Conservation (phyloP, 202 grass and related monocot genomes). For the Digitaria exilis region DNA sequence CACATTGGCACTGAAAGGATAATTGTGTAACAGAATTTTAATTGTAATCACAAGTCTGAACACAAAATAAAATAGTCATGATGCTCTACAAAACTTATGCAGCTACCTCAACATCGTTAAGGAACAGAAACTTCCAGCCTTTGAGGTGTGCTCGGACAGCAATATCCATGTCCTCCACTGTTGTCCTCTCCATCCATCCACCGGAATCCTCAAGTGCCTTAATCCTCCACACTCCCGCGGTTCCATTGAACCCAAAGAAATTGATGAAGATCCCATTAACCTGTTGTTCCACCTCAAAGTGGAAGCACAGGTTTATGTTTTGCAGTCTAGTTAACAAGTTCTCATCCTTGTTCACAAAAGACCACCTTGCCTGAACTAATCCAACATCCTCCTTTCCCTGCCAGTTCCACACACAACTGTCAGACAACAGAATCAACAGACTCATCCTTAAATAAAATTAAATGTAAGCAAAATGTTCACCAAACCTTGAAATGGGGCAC, state of each 20-base stretch:
- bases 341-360: conserved; percentile 91
- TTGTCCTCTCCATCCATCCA: conserved; percentile 92
- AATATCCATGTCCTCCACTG: conserved; percentile 95
- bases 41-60: conserved; percentile 19
- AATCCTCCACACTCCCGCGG: conserved; percentile 86
- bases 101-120: conserved; percentile 80
- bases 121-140: conserved; percentile 84
- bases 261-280: conserved; percentile 80
- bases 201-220: conserved; percentile 81
- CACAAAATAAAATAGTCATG: conserved; percentile 7
- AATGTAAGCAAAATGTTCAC: background rate
- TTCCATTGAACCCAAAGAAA: conserved; percentile 94
- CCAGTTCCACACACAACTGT: conserved; percentile 7
- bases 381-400: conserved; percentile 85
- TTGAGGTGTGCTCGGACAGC: conserved; percentile 85
- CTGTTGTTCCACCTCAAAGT: conserved; percentile 94
- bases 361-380: conserved; percentile 85
- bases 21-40: conserved; percentile 8
- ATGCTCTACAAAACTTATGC: background rate
- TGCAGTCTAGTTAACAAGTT: conserved; percentile 84
- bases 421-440: conserved; percentile 28
- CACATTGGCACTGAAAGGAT: conserved; percentile 69
- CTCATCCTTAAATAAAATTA: background rate
- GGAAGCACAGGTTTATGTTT: conserved; percentile 88
- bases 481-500: conserved; percentile 87